phyloP scores from a whole-genome alignment of 179 eudicot species.

The Silene coronaria region DNA sequence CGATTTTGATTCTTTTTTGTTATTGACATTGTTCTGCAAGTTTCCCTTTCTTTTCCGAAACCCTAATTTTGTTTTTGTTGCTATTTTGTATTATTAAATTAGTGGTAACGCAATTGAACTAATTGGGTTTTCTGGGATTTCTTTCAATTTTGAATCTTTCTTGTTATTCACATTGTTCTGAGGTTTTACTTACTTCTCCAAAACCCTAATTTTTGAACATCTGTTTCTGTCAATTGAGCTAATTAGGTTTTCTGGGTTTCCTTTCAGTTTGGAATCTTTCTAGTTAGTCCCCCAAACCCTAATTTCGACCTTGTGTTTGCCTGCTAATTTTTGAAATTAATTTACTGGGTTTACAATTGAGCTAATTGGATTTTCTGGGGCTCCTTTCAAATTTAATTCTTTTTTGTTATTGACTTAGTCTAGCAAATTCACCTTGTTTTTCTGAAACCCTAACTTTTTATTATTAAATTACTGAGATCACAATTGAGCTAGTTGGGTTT shows the following conservation, averaged over 20 bases:
- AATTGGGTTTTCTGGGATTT: conserved; percentile 21
- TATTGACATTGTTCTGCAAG: too few species aligned
- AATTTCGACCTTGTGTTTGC: not conserved
- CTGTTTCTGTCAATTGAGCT: not conserved
- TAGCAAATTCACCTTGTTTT: conserved; percentile 1
- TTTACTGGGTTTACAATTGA: not conserved
- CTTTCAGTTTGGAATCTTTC: not conserved
- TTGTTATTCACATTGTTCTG: not conserved
- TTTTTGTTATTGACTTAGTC: not conserved
- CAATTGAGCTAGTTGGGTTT: conserved; percentile 18
- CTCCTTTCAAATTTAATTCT: not conserved
- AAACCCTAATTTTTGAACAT: conserved; percentile 20
- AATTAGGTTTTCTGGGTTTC: conserved; percentile 19
- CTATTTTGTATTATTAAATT: not conserved
- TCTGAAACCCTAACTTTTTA: conserved; percentile 17
- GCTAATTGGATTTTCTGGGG: conserved; percentile 17
- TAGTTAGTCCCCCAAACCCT: conserved; percentile 6
- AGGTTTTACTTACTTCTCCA: conserved; percentile 10
- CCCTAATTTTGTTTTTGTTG: conserved; percentile 19
- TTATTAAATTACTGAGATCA: not conserved
- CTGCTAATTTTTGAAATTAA: not conserved
- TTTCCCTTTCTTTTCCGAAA: conserved; percentile 13
- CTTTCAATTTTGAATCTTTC: not conserved
- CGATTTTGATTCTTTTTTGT: not conserved
- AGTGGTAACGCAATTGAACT: not conserved